Conservation (phyloP, 257 asterid genomes). For the Catharanthus roseus region DNA sequence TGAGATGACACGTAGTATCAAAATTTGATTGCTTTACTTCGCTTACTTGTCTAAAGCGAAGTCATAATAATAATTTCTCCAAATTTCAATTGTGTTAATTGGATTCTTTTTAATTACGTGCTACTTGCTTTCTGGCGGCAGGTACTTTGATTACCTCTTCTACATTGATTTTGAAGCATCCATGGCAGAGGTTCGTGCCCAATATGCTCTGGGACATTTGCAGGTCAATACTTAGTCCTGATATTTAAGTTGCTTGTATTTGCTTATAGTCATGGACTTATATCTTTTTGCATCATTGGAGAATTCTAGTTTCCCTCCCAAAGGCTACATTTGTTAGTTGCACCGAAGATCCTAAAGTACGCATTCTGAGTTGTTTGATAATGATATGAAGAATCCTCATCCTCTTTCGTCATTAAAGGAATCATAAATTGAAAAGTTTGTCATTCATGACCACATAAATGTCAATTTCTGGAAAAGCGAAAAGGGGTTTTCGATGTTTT, state of each 20-base stretch:
- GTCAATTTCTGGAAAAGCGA: neutral
- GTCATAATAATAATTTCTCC: neutral
- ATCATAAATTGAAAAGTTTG: neutral
- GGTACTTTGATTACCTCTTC: conserved; percentile 91
- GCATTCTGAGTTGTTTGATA: neutral
- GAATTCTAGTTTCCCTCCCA: neutral
- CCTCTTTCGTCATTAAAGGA: neutral
- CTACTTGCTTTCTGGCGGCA: conserved; percentile 31
- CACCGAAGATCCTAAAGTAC: neutral
- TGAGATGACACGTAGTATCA: neutral
- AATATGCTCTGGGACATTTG: conserved; percentile 45
- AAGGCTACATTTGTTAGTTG: neutral
- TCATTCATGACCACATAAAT: neutral
- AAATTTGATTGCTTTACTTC: neutral
- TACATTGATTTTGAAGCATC: conserved; percentile 95
- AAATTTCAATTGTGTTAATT: neutral
- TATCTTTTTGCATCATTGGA: neutral
- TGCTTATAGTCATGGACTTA: neutral
- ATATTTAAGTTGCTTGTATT: neutral
- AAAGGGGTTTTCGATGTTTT: too few relatives aligned
- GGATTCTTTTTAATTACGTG: neutral
- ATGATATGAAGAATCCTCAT: neutral
- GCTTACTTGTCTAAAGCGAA: neutral
- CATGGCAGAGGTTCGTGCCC: conserved; percentile 91
- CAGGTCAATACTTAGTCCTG: conserved; percentile 16